Conservation (phyloP, 208 protist genomes). For the Tritrichomonas foetus region DNA sequence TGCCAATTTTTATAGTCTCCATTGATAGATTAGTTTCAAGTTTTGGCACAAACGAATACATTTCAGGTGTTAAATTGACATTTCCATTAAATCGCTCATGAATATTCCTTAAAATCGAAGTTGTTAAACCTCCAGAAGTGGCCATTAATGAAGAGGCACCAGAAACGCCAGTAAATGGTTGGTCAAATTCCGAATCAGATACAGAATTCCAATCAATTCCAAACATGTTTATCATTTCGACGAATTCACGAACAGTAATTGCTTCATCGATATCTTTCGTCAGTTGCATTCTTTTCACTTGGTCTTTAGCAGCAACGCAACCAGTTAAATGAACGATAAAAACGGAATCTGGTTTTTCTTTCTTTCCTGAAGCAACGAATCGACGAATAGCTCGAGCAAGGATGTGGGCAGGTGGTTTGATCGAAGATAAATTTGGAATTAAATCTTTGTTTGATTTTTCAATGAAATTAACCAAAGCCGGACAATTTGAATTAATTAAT, state of each 20-base stretch:
- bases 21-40: neutral
- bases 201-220: neutral
- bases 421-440: slow-evolving; percentile 29
- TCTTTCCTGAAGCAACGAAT: neutral
- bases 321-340: slow-evolving; percentile 51
- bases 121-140: slow-evolving; percentile 55
- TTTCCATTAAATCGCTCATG: neutral
- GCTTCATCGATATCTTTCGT: slow-evolving; percentile 43
- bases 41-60: neutral
- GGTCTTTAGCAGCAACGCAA: slow-evolving; percentile 57
- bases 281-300: slow-evolving; percentile 45
- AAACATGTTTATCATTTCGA: slow-evolving; percentile 35
- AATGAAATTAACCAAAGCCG: slow-evolving; percentile 56
- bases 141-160: slow-evolving; percentile 53
- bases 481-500: slow-evolving; percentile 57
- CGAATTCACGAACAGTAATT: slow-evolving; percentile 54
- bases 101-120: slow-evolving; percentile 41
- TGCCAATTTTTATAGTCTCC: neutral
- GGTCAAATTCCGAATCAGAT: slow-evolving; percentile 42
- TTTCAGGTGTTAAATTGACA: neutral
- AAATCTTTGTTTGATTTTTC: neutral
- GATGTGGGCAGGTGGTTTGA: neutral
- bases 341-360: neutral
- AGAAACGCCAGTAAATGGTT: slow-evolving; percentile 47
- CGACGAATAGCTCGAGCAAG: neutral